phyloP scores from a whole-genome alignment of 306 rosid species.

The Prunus persica region Prunus_persica_NCBIv2 NC_034016.1:20537501-20538000 shows the following conservation, averaged over 20 bases:
- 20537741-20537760: background rate
- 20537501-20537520: too few relatives aligned
- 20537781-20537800: background rate
- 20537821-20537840: background rate
- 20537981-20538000: constrained; percentile 16
- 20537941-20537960: background rate
- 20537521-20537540: too few relatives aligned
- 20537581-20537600: too few relatives aligned
- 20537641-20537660: too few relatives aligned
- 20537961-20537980: constrained; percentile 2
- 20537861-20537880: background rate
- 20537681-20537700: background rate
- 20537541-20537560: too few relatives aligned
- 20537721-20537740: too few relatives aligned
- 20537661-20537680: too few relatives aligned
- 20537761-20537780: background rate
- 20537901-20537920: background rate
- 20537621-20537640: background rate
- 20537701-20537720: background rate
- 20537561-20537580: too few relatives aligned
- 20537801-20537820: background rate
- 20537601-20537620: background rate
- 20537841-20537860: background rate
- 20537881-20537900: background rate
- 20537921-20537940: background rate